Conservation (phyloP, 1,139 yeast genomes). For the Debaryomyces psychrophilus region DNA sequence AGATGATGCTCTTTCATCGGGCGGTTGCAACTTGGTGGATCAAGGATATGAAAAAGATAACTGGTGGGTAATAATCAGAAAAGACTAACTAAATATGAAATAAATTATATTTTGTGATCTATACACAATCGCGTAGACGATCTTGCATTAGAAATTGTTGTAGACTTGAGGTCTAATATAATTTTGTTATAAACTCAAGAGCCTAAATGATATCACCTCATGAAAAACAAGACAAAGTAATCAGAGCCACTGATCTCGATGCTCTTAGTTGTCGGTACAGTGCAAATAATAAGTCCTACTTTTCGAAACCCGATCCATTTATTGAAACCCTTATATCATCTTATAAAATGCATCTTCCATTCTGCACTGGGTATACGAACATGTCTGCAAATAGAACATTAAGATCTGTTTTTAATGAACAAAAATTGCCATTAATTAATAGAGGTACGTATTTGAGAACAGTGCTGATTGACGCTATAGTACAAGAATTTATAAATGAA, state of each 20-base stretch:
- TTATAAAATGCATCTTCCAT: constrained; percentile 38
- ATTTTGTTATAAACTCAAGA: background rate
- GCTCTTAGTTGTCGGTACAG: constrained; percentile 76
- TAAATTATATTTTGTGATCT: background rate
- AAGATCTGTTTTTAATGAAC: constrained; percentile 40
- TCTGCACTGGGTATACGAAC: constrained; percentile 43
- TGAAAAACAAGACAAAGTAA: constrained; percentile 49
- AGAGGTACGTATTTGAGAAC: constrained; percentile 85
- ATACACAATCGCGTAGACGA: background rate
- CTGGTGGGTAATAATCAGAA: constrained; percentile 70
- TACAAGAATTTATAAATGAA: constrained; percentile 50
- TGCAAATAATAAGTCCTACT: constrained; percentile 57
- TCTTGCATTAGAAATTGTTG: background rate
- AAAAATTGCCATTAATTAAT: constrained; percentile 77
- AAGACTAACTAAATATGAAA: constrained; percentile 7
- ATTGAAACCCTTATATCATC: constrained; percentile 48
- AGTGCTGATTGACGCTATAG: constrained; percentile 56
- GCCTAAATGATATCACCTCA: constrained; percentile 38
- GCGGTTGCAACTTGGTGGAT: constrained; percentile 60
- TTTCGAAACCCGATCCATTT: constrained; percentile 52
- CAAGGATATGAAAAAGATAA: constrained; percentile 92
- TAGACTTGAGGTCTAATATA: background rate
- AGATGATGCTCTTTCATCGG: constrained; percentile 67
- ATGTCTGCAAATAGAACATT: constrained; percentile 47
- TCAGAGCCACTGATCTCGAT: constrained; percentile 80